A percentile compares a stretch with the other conserved stretches of the same genome.
These are phyloP conservation scores for Pleodorina starrii DNA, from an alignment of 139 green algal genomes.

Conservation along the genomic window DNA sequence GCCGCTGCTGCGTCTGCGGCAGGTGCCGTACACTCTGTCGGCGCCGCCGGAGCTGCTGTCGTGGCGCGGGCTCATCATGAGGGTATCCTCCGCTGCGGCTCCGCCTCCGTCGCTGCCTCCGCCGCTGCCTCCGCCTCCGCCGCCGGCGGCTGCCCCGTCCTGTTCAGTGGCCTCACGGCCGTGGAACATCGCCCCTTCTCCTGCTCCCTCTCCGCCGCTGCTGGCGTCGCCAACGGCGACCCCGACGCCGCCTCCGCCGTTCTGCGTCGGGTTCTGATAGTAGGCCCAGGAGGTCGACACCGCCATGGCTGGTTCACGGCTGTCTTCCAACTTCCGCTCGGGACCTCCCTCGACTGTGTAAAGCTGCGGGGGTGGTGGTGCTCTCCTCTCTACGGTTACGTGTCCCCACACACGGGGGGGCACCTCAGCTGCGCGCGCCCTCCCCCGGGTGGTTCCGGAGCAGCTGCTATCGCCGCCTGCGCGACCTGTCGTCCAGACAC, in stretches of 20 bases:
- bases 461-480: too few relatives aligned
- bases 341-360: too few relatives aligned
- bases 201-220: background rate
- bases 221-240: background rate
- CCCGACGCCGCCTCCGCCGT: background rate
- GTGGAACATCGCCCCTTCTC: too few relatives aligned
- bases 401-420: too few relatives aligned
- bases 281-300: conserved; percentile 28
- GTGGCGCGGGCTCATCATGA: conserved; percentile 8
- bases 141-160: background rate
- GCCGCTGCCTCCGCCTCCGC: background rate
- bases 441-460: too few relatives aligned
- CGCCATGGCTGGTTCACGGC: conserved; percentile 4
- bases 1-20: background rate
- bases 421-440: too few relatives aligned
- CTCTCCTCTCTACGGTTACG: too few relatives aligned
- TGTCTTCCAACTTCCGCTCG: too few relatives aligned
- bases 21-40: background rate
- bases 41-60: background rate
- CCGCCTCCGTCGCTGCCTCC: background rate
- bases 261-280: conserved; percentile 12
- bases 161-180: background rate
- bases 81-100: background rate
- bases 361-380: too few relatives aligned
- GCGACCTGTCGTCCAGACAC: too few relatives aligned